phyloP scores from a whole-genome alignment of 2,329 filamentous ascomycete species.

The Drechslerella dactyloides region DNA sequence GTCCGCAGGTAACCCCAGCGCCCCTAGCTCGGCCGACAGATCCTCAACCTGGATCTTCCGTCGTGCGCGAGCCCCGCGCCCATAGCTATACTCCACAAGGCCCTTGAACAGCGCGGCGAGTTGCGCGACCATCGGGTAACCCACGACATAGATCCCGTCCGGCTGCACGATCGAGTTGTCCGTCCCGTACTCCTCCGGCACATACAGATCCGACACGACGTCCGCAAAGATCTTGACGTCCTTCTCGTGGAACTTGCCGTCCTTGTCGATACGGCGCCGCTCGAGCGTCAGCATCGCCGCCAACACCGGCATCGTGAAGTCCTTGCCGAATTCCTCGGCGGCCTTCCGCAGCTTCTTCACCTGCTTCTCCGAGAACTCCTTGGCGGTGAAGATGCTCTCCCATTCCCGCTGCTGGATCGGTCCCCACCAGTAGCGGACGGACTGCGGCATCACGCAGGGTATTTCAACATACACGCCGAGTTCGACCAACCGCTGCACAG shows the following conservation, averaged over 20 bases:
- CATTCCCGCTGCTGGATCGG: constrained; percentile 28
- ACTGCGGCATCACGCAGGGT: constrained; percentile 25
- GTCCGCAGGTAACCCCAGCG: constrained; percentile 28
- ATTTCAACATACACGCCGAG: constrained; percentile 39
- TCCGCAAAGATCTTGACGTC: constrained; percentile 42
- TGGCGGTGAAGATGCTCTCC: constrained; percentile 20
- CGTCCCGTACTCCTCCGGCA: constrained; percentile 35
- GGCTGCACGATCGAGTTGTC: constrained; percentile 41
- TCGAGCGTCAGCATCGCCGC: constrained; percentile 35
- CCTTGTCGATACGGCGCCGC: constrained; percentile 33
- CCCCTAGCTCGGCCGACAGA: constrained; percentile 14
- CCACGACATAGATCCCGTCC: constrained; percentile 27
- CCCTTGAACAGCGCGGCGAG: constrained; percentile 28
- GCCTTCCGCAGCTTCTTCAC: constrained; percentile 24
- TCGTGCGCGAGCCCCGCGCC: constrained; percentile 23
- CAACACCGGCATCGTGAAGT: constrained; percentile 31
- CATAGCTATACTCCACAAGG: constrained; percentile 44
- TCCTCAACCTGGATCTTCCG: constrained; percentile 28
- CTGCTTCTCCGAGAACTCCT: constrained; percentile 24
- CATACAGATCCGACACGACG: constrained; percentile 31
- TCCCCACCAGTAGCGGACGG: constrained; percentile 38
- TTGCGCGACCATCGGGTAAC: constrained; percentile 45
- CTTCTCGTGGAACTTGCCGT: constrained; percentile 27
- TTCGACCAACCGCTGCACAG: constrained; percentile 31
- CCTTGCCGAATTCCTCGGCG: constrained; percentile 31